Percentiles rank a stretch among this genome's conserved stretches.
Conservation (phyloP, 2,329 filamentous ascomycete species). For the Pyrenophora seminiperda region DNA sequence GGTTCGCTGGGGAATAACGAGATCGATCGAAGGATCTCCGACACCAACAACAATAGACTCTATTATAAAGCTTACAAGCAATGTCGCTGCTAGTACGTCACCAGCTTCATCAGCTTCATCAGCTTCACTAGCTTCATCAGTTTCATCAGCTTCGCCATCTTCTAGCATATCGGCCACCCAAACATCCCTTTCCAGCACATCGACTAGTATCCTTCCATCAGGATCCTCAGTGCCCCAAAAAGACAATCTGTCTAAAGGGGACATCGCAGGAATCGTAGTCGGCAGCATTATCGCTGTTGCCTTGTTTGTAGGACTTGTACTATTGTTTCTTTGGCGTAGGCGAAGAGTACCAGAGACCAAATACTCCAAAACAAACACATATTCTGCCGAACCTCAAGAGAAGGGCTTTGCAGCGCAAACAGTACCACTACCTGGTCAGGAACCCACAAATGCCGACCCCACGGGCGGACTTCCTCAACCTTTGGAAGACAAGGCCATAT, state of each 20-base stretch:
- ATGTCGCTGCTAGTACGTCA: too few species aligned
- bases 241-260: constrained; percentile 23
- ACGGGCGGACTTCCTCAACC: constrained; percentile 38
- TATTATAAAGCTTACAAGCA: too few species aligned
- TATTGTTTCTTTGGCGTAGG: constrained; percentile 30
- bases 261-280: constrained; percentile 46
- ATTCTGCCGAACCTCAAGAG: constrained; percentile 23
- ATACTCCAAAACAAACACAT: constrained; percentile 10
- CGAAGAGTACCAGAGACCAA: background rate
- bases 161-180: background rate
- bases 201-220: too few species aligned
- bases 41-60: too few species aligned
- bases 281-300: constrained; percentile 43
- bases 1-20: too few species aligned
- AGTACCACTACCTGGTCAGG: constrained; percentile 18
- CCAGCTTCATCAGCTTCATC: too few species aligned
- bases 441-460: constrained; percentile 9
- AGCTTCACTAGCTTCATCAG: too few species aligned
- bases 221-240: background rate
- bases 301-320: constrained; percentile 25
- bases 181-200: background rate
- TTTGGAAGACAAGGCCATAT: constrained; percentile 40
- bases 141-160: too few species aligned
- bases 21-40: too few species aligned
- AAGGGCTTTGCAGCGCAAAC: constrained; percentile 23